phyloP scores from a whole-genome alignment of 352 stramenopile species.

The Phytophthora pisi region DNA sequence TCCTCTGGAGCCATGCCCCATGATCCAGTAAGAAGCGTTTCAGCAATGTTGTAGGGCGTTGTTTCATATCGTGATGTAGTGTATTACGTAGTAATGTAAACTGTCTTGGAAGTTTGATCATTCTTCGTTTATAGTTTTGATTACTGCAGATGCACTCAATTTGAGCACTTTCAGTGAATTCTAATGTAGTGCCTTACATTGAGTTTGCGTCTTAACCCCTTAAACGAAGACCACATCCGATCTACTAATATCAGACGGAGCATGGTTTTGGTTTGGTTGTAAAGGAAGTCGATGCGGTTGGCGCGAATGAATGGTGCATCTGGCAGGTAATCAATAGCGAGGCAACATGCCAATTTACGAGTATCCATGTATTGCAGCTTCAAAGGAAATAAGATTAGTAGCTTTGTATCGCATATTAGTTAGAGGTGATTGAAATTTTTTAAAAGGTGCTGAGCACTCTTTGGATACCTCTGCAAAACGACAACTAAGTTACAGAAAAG shows the following conservation, averaged over 20 bases:
- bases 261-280: background rate
- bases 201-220: no score
- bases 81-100: background rate
- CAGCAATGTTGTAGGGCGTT: background rate
- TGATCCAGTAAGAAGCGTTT: slow-evolving; percentile 10
- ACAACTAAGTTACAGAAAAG: no score
- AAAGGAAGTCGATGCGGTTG: background rate
- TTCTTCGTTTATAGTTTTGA: no score
- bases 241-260: background rate
- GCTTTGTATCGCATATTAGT: no score
- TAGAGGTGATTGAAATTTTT: no score
- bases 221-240: no score
- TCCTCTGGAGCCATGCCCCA: slow-evolving; percentile 50
- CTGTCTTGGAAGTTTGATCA: background rate
- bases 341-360: background rate
- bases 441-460: no score
- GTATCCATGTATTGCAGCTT: background rate
- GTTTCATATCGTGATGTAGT: background rate
- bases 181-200: no score
- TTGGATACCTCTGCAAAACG: no score
- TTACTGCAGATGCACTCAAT: no score
- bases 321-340: background rate
- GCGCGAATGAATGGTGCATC: background rate
- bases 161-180: no score
- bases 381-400: background rate